phyloP scores from a whole-genome alignment of 345 rosid species.

The Syzygium jambos region DNA sequence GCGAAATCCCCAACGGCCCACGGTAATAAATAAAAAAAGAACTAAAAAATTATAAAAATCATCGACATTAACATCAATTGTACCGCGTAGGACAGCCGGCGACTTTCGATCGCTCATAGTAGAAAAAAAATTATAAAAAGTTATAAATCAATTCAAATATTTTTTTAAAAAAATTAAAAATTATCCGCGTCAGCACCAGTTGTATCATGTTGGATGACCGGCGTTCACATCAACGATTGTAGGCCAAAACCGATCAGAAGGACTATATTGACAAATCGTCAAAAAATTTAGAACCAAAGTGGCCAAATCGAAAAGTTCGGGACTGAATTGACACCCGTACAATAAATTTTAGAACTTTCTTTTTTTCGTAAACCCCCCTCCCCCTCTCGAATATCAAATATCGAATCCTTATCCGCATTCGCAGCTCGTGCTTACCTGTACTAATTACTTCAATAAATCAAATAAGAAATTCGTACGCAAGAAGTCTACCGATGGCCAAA shows the following conservation, averaged over 20 bases:
- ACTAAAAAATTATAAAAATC: neutral
- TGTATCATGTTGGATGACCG: fast-evolving
- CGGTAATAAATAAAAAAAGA: fast-evolving
- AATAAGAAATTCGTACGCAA: neutral
- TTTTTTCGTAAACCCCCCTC: neutral
- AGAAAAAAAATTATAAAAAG: neutral
- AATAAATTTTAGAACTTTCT: neutral
- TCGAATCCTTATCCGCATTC: neutral
- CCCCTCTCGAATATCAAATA: fast-evolving
- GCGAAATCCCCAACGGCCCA: fast-evolving
- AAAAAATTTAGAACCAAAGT: fast-evolving
- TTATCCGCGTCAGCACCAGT: fast-evolving
- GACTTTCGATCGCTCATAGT: fast-evolving
- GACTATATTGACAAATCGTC: neutral
- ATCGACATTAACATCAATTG: fast-evolving
- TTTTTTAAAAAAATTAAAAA: neutral
- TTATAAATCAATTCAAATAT: neutral
- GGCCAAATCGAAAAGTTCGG: fast-evolving
- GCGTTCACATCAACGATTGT: fast-evolving
- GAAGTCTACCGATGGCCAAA: neutral
- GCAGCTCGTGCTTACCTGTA: neutral
- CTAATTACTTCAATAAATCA: neutral
- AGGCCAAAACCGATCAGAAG: neutral
- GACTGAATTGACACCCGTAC: fast-evolving
- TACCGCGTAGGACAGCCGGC: fast-evolving